Base-by-base conservation (phyloP, 2,329 filamentous ascomycete genomes). In the Monosporascus sp. region DNA sequence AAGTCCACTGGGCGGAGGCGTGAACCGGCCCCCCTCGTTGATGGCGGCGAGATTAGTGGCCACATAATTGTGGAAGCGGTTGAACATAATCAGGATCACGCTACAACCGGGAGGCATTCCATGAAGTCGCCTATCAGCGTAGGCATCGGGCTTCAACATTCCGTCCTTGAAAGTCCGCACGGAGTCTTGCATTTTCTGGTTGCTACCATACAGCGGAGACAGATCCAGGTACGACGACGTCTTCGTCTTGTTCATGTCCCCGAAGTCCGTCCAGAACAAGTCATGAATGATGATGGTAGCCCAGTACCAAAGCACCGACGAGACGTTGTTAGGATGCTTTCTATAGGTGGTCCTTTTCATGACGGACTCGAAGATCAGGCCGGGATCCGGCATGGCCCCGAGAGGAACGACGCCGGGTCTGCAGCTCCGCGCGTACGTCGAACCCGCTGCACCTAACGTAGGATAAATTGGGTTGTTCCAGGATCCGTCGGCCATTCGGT, bases 61-160 rank as follows among this genome's bases (percentile, higher is more conserved):
- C 0, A 91, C 83, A 59, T 94, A 80, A 71, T 97, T 97, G 72
- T 97, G 93, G 72, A 95, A 95, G 24, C 85, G 81, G 62, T 87
- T 87, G 72, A 90, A 86, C 87, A 91, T 90, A 69, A 92, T 79
- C 27, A 92, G 71, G 3, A 92, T 63, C 5, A 89, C 84, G 52
- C 83, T 80, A 5, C 88, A 86, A 14, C 87, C 87, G 0, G 89
- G 86, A 0, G 88, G 89, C 63, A 89, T 86, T 9, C 82, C 86
- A 24, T 86, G 70, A 2, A 91, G 73, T 51, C 88, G 79, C 69
- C 85, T 84, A 63, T 90, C 87, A 3, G 86, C 82, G 59, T 88
- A 92, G 7, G 77, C 75, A 61, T 93, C 89, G 0, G 85, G 78
- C 73, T 92, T 90, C 60, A 92, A 73, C 65, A 78, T 82, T 38